A percentile compares a stretch with the other conserved stretches of the same genome.
Evolutionary conservation across 768 basidiomycete species (phyloP).

Genomic region (Xerocomellus chrysenteron): DNA sequence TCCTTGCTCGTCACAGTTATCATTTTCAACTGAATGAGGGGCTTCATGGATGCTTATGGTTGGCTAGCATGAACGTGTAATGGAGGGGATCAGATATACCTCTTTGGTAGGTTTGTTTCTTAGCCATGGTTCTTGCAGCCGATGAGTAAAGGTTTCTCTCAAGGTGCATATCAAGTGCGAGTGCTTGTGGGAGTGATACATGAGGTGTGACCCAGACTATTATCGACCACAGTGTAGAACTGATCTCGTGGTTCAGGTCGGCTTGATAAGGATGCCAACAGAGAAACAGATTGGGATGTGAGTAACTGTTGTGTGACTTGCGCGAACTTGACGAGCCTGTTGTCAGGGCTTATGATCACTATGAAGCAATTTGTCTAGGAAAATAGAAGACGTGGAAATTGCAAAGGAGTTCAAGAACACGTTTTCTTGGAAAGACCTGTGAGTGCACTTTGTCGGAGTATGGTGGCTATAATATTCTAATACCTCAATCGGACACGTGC

Average conservation of each 20-base stretch:
- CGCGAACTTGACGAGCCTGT: neutral
- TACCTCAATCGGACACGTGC: neutral
- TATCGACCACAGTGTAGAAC: too few species aligned
- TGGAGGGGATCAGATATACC: constrained; percentile 21
- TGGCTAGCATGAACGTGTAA: constrained; percentile 32
- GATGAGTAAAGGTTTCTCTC: constrained; percentile 36
- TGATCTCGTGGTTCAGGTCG: neutral
- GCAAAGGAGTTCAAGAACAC: constrained; percentile 39
- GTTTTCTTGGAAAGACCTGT: constrained; percentile 19
- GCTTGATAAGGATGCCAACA: constrained; percentile 13
- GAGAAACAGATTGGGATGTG: constrained; percentile 8
- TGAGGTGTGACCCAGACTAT: constrained; percentile 19
- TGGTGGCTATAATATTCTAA: neutral
- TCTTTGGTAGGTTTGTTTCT: too few species aligned
- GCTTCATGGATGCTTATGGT: constrained; percentile 29
- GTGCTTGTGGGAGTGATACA: constrained; percentile 41
- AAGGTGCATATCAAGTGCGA: constrained; percentile 42
- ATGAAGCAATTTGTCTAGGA: neutral
- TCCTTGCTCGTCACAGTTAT: constrained; percentile 14
- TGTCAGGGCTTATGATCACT: constrained; percentile 6
- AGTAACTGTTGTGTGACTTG: constrained; percentile 3
- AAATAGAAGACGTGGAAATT: constrained; percentile 6
- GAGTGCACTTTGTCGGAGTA: neutral
- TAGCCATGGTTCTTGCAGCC: neutral
- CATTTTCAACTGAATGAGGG: neutral